Evolutionary conservation across 2,329 filamentous ascomycete genomes (phyloP).

Genomic region (Pseudogymnoascus destructans): DNA sequence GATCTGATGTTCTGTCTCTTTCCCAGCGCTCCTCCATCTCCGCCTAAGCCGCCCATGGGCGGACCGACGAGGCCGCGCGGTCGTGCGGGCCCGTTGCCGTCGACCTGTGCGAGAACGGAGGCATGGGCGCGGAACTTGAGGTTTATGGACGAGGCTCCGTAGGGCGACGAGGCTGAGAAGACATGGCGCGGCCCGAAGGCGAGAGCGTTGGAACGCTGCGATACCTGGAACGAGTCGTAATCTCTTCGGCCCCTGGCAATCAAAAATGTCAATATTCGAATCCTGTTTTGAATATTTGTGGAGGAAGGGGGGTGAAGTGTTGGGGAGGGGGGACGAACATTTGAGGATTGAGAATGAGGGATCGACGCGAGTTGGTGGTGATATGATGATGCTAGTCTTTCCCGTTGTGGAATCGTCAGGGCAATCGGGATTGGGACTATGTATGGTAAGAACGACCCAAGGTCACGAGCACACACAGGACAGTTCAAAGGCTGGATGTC

Average conservation of each 20-base stretch:
- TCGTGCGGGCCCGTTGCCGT: conserved; percentile 13
- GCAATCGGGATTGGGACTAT: not conserved
- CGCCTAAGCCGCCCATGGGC: not conserved
- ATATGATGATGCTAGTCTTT: not conserved
- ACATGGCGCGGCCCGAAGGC: conserved; percentile 14
- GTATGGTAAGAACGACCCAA: not conserved
- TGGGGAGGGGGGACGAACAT: not conserved
- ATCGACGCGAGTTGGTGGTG: not conserved
- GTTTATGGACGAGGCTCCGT: conserved; percentile 4
- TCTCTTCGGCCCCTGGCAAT: conserved; percentile 12
- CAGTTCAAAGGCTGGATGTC: not conserved
- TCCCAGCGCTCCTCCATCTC: not conserved
- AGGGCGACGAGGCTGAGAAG: conserved; percentile 11
- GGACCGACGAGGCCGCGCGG: conserved; percentile 8
- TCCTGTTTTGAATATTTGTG: not conserved
- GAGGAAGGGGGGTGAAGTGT: not conserved
- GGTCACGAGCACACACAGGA: conserved; percentile 2
- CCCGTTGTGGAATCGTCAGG: conserved; percentile 2
- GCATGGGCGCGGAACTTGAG: conserved; percentile 8
- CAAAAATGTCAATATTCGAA: not conserved
- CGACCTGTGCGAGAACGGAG: conserved; percentile 12
- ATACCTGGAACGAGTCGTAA: conserved; percentile 12
- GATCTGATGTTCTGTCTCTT: conserved; percentile 12
- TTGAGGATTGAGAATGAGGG: not conserved
- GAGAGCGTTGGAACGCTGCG: conserved; percentile 16